Evolutionary conservation across 2,329 filamentous ascomycete species (phyloP).

Genomic region (Xylaria sp.): DNA sequence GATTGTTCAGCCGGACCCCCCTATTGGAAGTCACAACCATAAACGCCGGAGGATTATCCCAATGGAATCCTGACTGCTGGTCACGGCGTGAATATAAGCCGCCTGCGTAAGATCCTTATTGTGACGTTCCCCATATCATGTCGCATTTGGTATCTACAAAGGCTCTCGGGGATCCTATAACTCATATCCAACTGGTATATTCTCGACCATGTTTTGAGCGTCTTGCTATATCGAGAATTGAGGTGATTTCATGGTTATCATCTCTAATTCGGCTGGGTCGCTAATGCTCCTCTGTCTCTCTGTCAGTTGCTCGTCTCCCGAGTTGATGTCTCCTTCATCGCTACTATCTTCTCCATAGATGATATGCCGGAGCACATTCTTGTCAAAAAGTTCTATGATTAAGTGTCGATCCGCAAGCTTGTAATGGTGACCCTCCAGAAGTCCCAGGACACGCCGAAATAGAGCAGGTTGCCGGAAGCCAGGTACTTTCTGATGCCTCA

Average conservation of each 20-base stretch:
- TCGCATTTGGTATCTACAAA: constrained; percentile 34
- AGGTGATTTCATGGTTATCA: constrained; percentile 35
- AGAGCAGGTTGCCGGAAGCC: constrained; percentile 81
- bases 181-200: constrained; percentile 33
- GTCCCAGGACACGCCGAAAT: constrained; percentile 85
- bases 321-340: constrained; percentile 56
- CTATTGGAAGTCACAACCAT: constrained; percentile 15
- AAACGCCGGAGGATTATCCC: constrained; percentile 32
- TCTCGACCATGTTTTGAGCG: constrained; percentile 18
- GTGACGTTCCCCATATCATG: constrained; percentile 25
- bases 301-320: constrained; percentile 64
- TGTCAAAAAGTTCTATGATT: constrained; percentile 94
- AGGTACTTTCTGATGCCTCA: constrained; percentile 77
- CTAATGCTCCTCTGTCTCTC: constrained; percentile 67
- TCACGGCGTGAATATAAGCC: constrained; percentile 25
- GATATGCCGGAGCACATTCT: constrained; percentile 83
- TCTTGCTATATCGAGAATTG: constrained; percentile 42
- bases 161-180: constrained; percentile 19
- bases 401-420: constrained; percentile 87
- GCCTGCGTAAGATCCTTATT: constrained; percentile 22
- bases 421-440: constrained; percentile 91
- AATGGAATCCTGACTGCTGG: constrained; percentile 26
- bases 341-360: constrained; percentile 75
- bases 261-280: constrained; percentile 51
- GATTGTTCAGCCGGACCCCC: constrained; percentile 22